Percentiles rank a stretch among this genome's conserved stretches.
These are phyloP conservation scores for Vanrija humicola DNA, from an alignment of 1,284 basidiomycete genomes.

Conservation along the genomic window DNA sequence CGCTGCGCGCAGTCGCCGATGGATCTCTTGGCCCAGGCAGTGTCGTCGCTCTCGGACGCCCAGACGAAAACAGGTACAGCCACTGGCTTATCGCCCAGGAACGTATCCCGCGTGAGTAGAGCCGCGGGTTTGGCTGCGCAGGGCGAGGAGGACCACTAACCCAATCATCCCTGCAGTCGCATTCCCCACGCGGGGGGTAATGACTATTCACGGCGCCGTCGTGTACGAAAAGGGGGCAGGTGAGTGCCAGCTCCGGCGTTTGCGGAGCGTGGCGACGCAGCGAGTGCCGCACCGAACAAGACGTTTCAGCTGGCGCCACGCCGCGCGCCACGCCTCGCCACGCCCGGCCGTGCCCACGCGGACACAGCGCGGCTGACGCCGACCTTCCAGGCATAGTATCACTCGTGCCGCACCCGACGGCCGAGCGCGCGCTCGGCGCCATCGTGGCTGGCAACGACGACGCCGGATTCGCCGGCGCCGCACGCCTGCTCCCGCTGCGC, in stretches of 20 bases:
- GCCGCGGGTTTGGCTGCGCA: background rate
- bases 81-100: slow-evolving; percentile 29
- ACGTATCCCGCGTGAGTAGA: slow-evolving; percentile 28
- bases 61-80: slow-evolving; percentile 37
- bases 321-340: background rate
- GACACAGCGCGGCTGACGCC: background rate
- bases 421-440: slow-evolving; percentile 50
- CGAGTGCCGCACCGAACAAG: background rate
- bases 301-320: slow-evolving; percentile 2
- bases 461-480: slow-evolving; percentile 60
- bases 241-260: slow-evolving; percentile 13
- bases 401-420: slow-evolving; percentile 63
- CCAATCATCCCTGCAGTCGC: slow-evolving; percentile 20
- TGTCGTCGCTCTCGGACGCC: slow-evolving; percentile 53
- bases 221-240: slow-evolving; percentile 41
- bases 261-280: background rate
- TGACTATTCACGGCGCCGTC: slow-evolving; percentile 25
- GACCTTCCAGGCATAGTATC: slow-evolving; percentile 58
- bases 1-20: slow-evolving; percentile 27
- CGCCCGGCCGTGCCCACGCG: background rate
- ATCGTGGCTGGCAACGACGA: slow-evolving; percentile 61
- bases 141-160: no score
- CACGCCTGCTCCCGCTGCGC: slow-evolving; percentile 70
- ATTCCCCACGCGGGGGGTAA: slow-evolving; percentile 38
- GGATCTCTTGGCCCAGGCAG: slow-evolving; percentile 53